Base-by-base conservation (phyloP, 2,329 filamentous ascomycete genomes). In the Triangularia verruculosa region DNA sequence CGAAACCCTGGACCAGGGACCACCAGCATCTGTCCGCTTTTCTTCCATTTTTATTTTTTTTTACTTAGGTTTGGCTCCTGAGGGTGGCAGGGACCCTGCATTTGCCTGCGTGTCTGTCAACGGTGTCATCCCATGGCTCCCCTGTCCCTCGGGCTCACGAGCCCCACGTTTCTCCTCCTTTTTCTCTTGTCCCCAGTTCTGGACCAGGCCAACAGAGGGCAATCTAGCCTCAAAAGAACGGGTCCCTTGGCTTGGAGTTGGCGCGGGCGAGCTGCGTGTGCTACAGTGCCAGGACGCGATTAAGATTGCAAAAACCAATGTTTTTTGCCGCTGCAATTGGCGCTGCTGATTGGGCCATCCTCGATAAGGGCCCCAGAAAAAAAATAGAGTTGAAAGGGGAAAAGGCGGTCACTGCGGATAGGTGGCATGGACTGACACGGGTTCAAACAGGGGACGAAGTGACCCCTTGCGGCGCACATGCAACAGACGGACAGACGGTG, bases 101-200 rank as follows among this genome's bases (percentile, higher is more conserved):
- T 47, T 20, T 20, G 39, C 15, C 39, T 47, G 39, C 39, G 39
- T 47, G 39, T 47, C 39, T 47, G n/a, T 47, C n/a, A 47, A 47
- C 39, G 39, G n/a, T n/a, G n/a, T n/a, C 34, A 43, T 43, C 34
- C 27, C 34, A 43, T 43, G 34, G n/a, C 34, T 43, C n/a, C 34
- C 34, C 34, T 43, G 34, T n/a, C 34, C 34, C 34, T 43, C 34
- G 5, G n/a, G 15, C 34, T 5, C 15, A 17, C 34, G 51, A 24
- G 51, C 51, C 51, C 51, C 51, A 54, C 51, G 51, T 60, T 25
- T 34, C 25, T 53, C 34, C 57, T 51, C 22, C n/a, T n/a, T 53
- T 34, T n/a, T 43, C 2, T 54, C 32, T 55, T 39, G 22, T 28
- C 27, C 59, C 22, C 54, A 57, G 51, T 22, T 20, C 55, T 57